Conservation (phyloP, 2,329 filamentous ascomycete species). For the Scytalidium lignicola region DNA sequence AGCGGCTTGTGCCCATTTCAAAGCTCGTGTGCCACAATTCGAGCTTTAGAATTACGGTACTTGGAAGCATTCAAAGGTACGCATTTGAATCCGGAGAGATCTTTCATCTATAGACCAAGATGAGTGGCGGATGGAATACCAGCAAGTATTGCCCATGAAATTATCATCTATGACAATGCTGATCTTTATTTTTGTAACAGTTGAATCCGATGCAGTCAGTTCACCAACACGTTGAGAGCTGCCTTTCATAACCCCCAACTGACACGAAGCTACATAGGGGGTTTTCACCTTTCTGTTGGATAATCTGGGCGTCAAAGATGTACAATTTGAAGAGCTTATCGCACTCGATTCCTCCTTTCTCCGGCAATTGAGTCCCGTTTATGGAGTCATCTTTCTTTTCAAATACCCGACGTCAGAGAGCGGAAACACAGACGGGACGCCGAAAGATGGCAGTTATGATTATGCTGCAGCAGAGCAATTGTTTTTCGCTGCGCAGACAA, state of each 20-base stretch:
- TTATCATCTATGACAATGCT: conserved; percentile 11
- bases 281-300: conserved; percentile 97
- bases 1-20: too few relatives aligned
- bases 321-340: conserved; percentile 96
- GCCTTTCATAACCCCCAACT: conserved; percentile 10
- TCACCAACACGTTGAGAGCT: conserved; percentile 2
- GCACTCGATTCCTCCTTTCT: conserved; percentile 76
- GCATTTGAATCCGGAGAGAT: too few relatives aligned
- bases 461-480: conserved; percentile 66
- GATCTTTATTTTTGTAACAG: conserved; percentile 31
- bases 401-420: conserved; percentile 76
- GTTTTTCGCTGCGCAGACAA: conserved; percentile 96
- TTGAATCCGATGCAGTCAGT: conserved; percentile 90
- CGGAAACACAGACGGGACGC: conserved; percentile 50
- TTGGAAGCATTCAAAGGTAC: neutral
- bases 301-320: conserved; percentile 81
- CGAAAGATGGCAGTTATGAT: conserved; percentile 80
- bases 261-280: conserved; percentile 45
- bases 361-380: conserved; percentile 67
- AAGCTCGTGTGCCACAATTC: too few relatives aligned
- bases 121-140: conserved; percentile 91
- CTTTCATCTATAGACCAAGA: conserved; percentile 27
- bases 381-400: conserved; percentile 98
- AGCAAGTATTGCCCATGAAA: conserved; percentile 43
- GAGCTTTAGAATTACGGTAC: neutral